Evolutionary conservation across 2,329 filamentous ascomycete species (phyloP), one percentile per base, ranked within the genome.

Genomic region (Neonectria magnoliae): DNA sequence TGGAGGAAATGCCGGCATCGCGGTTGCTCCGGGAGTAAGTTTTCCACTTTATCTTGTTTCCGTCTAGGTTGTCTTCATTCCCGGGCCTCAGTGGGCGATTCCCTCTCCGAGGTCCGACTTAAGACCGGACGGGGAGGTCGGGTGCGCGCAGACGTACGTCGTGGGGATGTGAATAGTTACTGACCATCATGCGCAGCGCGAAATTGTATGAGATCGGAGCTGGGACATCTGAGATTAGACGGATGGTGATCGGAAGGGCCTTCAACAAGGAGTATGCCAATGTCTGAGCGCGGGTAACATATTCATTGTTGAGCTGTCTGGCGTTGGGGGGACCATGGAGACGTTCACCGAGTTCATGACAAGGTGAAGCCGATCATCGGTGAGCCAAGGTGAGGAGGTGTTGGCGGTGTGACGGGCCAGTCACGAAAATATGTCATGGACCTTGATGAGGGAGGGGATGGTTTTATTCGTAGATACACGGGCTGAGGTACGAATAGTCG

Each of bases 171-270:
- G 33, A 38, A 38, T 29, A 67, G 56, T 77, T 80, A 76, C 73
- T 60, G 14, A 64, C 59, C 9, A 64, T 6, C 22, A 18, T 42
- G 38, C 33, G 33, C 67, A 89, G 87, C 79, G 88, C 88, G 38
- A 90, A 91, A 78, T 79, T 99, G 65, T 99, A 99, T 78, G 96
- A 98, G 81, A 98, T 99, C 77, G 96, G 96, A 1, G 96, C 96
- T 5, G 96, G 96, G 6, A 98, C 96, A 4, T 97, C 93, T 65
- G 96, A 99, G 82, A 91, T 99, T 55, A 86, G 96, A 70, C 86
- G 94, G 69, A 97, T 98, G 89, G 93, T 99, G 5, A 97, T 99
- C 76, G 95, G 96, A 29, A 85, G 94, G 69, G 92, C 90, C 1
- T 98, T 97, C 72, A 97, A 97, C 80, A 94, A 92, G 81, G 91